Evolutionary conservation across 2,329 filamentous ascomycete genomes (phyloP).

Genomic region (Clathrospora elynae): DNA sequence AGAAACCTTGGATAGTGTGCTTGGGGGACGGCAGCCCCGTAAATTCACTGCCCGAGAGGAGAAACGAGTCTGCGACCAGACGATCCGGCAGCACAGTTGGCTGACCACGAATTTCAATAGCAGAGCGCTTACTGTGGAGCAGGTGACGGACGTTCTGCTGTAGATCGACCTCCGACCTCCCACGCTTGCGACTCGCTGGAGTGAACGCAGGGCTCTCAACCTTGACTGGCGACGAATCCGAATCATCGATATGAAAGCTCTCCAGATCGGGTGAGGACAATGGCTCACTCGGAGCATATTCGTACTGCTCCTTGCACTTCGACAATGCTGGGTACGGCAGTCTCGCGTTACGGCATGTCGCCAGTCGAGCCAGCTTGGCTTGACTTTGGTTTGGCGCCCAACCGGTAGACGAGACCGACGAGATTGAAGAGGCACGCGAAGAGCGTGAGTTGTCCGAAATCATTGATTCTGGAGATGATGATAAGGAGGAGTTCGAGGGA

Average conservation of each 20-base stretch:
- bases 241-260: slow-evolving; percentile 59
- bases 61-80: slow-evolving; percentile 42
- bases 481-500: slow-evolving; percentile 57
- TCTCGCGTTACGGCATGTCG: slow-evolving; percentile 58
- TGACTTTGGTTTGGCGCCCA: slow-evolving; percentile 59
- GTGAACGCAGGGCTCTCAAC: slow-evolving; percentile 35
- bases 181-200: slow-evolving; percentile 59
- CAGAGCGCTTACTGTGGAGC: slow-evolving; percentile 52
- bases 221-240: slow-evolving; percentile 35
- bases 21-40: slow-evolving; percentile 50
- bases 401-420: slow-evolving; percentile 56
- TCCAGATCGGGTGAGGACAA: slow-evolving; percentile 49
- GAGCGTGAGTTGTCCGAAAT: slow-evolving; percentile 64
- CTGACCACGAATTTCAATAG: slow-evolving; percentile 44
- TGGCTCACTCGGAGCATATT: slow-evolving; percentile 43
- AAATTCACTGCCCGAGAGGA: slow-evolving; percentile 33
- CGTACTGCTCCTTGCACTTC: slow-evolving; percentile 46
- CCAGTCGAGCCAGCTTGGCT: slow-evolving; percentile 56
- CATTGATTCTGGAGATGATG: slow-evolving; percentile 67
- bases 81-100: slow-evolving; percentile 45
- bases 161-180: slow-evolving; percentile 64
- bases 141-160: slow-evolving; percentile 72
- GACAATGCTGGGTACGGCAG: slow-evolving; percentile 49
- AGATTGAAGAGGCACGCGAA: slow-evolving; percentile 61
- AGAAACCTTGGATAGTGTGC: slow-evolving; percentile 47